Evolutionary conservation across 495 filamentous ascomycete species (phyloP).

Genomic region (Penicillium manginii): DNA sequence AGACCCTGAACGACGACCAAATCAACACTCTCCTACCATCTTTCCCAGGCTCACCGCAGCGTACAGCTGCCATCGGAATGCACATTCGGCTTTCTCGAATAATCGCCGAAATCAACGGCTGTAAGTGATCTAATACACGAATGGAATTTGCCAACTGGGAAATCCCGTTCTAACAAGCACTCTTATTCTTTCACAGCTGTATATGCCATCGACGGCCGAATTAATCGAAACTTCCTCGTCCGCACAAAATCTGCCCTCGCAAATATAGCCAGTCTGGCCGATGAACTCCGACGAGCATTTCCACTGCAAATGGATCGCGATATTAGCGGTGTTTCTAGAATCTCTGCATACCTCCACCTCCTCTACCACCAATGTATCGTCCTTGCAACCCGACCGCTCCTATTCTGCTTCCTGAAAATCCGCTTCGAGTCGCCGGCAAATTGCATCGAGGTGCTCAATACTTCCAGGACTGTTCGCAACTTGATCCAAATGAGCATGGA

Average conservation of each 20-base stretch:
- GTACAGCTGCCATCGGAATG: constrained; percentile 40
- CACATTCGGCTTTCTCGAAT: constrained; percentile 48
- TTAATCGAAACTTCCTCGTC: constrained; percentile 43
- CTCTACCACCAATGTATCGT: constrained; percentile 52
- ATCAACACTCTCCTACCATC: constrained; percentile 39
- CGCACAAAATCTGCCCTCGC: constrained; percentile 45
- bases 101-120: constrained; percentile 44
- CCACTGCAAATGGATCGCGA: constrained; percentile 37
- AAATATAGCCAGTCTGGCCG: constrained; percentile 40
- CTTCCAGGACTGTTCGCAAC: constrained; percentile 35
- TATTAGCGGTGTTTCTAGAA: constrained; percentile 41
- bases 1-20: constrained; percentile 42
- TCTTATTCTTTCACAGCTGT: constrained; percentile 31
- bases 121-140: constrained; percentile 25
- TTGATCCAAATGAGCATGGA: constrained; percentile 47
- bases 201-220: constrained; percentile 47
- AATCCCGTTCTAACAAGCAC: neutral
- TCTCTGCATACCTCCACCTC: constrained; percentile 48
- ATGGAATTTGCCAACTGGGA: neutral
- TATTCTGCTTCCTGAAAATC: constrained; percentile 44
- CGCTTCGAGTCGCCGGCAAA: constrained; percentile 34
- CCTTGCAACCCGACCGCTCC: constrained; percentile 43
- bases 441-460: constrained; percentile 30
- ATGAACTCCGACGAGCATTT: constrained; percentile 40
- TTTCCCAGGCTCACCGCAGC: constrained; percentile 38